Evolutionary conservation across 1,284 basidiomycete genomes (phyloP).

Genomic region (Ganoderma meredithae): DNA sequence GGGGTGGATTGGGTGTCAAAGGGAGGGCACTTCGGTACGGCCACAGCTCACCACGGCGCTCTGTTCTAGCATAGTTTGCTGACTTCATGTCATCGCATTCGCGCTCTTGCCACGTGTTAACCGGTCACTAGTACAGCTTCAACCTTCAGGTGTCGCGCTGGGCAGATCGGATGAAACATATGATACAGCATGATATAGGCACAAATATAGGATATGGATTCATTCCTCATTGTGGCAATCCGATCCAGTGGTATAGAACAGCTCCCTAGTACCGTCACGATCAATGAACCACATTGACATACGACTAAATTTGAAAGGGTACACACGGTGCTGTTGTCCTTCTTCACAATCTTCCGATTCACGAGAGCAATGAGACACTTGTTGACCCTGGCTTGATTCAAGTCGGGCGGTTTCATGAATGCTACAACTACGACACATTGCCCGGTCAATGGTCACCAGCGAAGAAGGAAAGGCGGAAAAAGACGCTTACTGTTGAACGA

Average conservation of each 20-base stretch:
- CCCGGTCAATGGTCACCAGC: too few species aligned
- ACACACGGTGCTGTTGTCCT: constrained; percentile 73
- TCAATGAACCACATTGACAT: not conserved
- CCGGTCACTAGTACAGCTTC: not conserved
- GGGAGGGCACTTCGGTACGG: not conserved
- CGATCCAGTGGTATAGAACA: constrained; percentile 59
- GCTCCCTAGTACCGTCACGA: constrained; percentile 45
- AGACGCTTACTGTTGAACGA: constrained; percentile 60
- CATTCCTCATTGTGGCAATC: constrained; percentile 38
- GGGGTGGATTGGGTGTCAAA: not conserved
- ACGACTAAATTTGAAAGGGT: not conserved
- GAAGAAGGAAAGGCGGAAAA: not conserved
- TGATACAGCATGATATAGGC: constrained; percentile 14
- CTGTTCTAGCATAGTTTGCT: not conserved
- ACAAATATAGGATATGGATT: constrained; percentile 1
- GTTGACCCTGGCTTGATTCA: constrained; percentile 90
- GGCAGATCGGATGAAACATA: not conserved
- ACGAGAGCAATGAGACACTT: constrained; percentile 93
- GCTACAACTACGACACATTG: constrained; percentile 67
- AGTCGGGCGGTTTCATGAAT: constrained; percentile 81
- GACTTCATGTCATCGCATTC: not conserved
- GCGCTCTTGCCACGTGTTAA: not conserved
- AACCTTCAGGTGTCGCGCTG: too few species aligned
- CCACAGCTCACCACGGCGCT: not conserved
- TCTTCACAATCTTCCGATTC: constrained; percentile 85